Base-by-base conservation (phyloP, 306 rosid species). In the Alnus glutinosa region DNA sequence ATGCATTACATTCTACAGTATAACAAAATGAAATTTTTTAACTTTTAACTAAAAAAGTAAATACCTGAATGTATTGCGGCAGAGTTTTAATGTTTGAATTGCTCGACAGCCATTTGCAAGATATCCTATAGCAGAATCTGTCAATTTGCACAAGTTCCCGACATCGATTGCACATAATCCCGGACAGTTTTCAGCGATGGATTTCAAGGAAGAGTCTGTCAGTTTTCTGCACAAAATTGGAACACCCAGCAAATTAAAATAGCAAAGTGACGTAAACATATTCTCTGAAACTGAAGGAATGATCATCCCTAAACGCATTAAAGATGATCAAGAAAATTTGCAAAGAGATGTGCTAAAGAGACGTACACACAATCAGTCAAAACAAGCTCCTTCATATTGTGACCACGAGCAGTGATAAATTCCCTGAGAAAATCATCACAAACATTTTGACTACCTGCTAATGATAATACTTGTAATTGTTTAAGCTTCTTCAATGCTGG, bases 321-420 rank as follows among this genome's bases (percentile, higher is more conserved):
- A 73, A 36, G 28, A 80, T 64, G 80, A 71, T 76, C 55, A 51
- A 77, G 61, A 64, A 73, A 62, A 50, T 32, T 14, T 61, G 51
- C 63, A 68, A 46, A 61, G 13, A 23, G 76, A 54, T 28, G 52
- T 55, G 74, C 39, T 37, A 14, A 70, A 47, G 79, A 67, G 66
- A 89, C 97, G 78, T 88, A 95, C 99, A 59, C 75, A 73, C 98
- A 95, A 70, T 89, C 84, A 75, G 79, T 80, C 85, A 95, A 83
- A 88, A 85, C 83, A 88, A 95, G 93, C 83, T 90, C 93, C 91
- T 91, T 92, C 80, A 93, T 82, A 69, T 81, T 88, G 57, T 84
- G 83, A 79, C 97, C 94, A 58, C 88, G 32, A 13, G 77, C 82
- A 47, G 77, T 23, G 47, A 90, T 55, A 42, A 83, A 87, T 73